Percentiles rank a stretch among this genome's conserved stretches.
Conservation (phyloP, 2,329 filamentous ascomycete genomes). For the Fusarium brevicatenulatum region DNA sequence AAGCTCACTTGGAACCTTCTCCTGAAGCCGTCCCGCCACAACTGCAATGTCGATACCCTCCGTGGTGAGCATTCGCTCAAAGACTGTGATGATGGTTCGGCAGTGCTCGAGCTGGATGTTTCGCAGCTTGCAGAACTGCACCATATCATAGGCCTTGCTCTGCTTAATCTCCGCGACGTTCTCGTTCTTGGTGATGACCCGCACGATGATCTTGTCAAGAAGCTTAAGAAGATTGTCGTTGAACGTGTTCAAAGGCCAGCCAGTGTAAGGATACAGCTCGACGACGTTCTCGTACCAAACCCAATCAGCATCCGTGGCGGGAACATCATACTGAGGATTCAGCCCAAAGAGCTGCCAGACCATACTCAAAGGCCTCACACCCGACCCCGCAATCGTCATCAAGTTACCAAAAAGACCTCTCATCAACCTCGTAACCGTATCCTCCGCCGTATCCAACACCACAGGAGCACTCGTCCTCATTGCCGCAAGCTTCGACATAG, state of each 20-base stretch:
- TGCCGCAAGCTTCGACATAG: conserved; percentile 8
- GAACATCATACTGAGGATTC: conserved; percentile 1
- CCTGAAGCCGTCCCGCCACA: not conserved
- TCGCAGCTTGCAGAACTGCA: conserved; percentile 2
- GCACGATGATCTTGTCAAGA: conserved; percentile 21
- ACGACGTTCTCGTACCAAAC: conserved; percentile 19
- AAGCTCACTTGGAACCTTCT: not conserved
- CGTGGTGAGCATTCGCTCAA: conserved; percentile 6
- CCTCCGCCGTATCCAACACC: not conserved
- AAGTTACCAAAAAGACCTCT: conserved; percentile 11
- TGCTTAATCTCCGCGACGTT: not conserved
- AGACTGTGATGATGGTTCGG: not conserved
- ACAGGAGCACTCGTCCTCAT: conserved; percentile 10
- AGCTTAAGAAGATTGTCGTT: conserved; percentile 1
- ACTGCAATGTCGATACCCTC: not conserved
- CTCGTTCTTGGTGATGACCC: conserved; percentile 10
- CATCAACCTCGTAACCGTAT: conserved; percentile 11
- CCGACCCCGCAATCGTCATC: conserved; percentile 14
- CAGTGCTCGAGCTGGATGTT: conserved; percentile 24
- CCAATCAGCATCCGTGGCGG: not conserved
- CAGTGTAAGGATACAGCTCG: conserved; percentile 15
- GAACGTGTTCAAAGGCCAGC: conserved; percentile 13
- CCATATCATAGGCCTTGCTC: not conserved
- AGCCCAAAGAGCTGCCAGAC: conserved; percentile 14
- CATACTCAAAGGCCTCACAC: conserved; percentile 15